Conservation (phyloP, 1,139 yeast genomes). For the Pneumocystis wakefieldiae region DNA sequence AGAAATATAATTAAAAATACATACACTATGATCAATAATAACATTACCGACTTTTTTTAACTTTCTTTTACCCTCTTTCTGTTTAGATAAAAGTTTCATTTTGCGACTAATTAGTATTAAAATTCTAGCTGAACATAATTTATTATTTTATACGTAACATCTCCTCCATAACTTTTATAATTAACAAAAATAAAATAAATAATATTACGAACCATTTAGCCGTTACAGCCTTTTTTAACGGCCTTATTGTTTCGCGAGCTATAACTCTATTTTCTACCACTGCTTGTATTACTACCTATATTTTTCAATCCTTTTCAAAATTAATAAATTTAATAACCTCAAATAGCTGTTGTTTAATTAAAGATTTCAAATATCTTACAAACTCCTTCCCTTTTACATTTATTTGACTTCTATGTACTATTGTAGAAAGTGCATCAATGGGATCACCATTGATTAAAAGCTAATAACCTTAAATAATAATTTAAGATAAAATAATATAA, state of each 20-base stretch:
- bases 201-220: background rate
- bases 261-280: constrained; percentile 66
- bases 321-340: constrained; percentile 36
- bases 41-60: constrained; percentile 72
- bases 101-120: constrained; percentile 32
- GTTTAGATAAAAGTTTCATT: constrained; percentile 73
- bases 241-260: constrained; percentile 88
- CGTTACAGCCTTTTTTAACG: constrained; percentile 67
- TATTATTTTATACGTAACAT: constrained; percentile 35
- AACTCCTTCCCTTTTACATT: constrained; percentile 61
- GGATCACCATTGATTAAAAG: constrained; percentile 77
- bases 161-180: constrained; percentile 87
- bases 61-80: constrained; percentile 83
- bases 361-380: constrained; percentile 69
- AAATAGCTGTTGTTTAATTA: constrained; percentile 62
- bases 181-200: constrained; percentile 21
- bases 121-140: background rate
- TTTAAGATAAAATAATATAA: background rate
- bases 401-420: constrained; percentile 69
- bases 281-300: constrained; percentile 56
- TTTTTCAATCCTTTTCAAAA: background rate
- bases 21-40: constrained; percentile 7
- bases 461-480: constrained; percentile 4
- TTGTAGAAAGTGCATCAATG: constrained; percentile 84
- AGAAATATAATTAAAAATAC: background rate